These are phyloP conservation scores for Trichophyton verrucosum DNA, from an alignment of 2,329 filamentous ascomycete species.

Conservation along the genomic window DNA sequence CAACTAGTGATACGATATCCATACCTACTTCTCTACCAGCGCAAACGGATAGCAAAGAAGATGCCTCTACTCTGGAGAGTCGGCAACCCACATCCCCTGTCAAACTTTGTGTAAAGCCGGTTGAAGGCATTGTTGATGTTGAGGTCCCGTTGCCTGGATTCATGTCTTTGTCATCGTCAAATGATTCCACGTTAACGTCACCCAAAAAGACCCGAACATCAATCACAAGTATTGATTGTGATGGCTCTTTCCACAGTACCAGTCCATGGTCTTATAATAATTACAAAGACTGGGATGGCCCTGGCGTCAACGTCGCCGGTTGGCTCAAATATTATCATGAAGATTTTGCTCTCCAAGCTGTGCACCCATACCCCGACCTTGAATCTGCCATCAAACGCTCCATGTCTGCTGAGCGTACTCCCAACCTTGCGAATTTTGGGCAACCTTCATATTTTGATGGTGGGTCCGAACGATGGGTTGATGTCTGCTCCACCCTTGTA, in stretches of 20 bases:
- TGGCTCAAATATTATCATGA: constrained; percentile 47
- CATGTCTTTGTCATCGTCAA: constrained; percentile 35
- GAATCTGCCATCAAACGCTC: constrained; percentile 44
- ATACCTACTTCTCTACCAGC: not conserved
- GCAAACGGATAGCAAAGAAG: not conserved
- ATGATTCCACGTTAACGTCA: constrained; percentile 34
- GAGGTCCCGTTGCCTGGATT: constrained; percentile 45
- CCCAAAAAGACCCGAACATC: constrained; percentile 36
- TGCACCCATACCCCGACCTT: constrained; percentile 41
- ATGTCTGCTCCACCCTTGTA: constrained; percentile 45
- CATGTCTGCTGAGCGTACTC: constrained; percentile 44
- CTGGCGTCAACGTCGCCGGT: constrained; percentile 45
- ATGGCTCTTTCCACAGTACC: constrained; percentile 32
- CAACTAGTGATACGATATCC: not conserved
- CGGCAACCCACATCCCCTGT: constrained; percentile 33
- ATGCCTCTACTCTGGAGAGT: not conserved
- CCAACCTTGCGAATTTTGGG: constrained; percentile 20
- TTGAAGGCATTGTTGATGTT: constrained; percentile 50
- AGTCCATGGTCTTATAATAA: constrained; percentile 22
- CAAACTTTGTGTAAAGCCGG: constrained; percentile 40
- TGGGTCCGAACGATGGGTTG: constrained; percentile 39
- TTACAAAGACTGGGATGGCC: constrained; percentile 31
- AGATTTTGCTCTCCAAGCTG: constrained; percentile 48
- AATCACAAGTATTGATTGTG: constrained; percentile 40
- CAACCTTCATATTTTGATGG: constrained; percentile 23